phyloP scores from a whole-genome alignment of 1,284 basidiomycete species.

The Sporisorium graminicola region DNA sequence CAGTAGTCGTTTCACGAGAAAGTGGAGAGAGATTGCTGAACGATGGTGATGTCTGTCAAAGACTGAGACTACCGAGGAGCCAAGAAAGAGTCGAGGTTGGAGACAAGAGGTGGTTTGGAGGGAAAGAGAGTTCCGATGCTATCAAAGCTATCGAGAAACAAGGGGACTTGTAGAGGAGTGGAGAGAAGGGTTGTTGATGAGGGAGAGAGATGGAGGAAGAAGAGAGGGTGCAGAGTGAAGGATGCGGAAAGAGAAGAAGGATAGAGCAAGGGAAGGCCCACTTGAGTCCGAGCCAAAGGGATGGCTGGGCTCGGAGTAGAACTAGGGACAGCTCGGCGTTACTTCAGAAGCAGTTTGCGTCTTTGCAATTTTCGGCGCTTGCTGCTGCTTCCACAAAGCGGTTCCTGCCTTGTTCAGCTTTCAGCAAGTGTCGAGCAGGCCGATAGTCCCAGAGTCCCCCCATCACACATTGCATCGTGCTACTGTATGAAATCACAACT shows the following conservation, averaged over 20 bases:
- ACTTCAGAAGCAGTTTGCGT: conserved; percentile 7
- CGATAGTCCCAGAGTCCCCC: background rate
- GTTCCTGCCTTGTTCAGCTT: background rate
- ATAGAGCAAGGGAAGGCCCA: background rate
- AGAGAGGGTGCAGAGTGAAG: background rate
- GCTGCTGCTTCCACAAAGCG: background rate
- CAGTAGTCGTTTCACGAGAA: conserved; percentile 27
- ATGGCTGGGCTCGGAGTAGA: conserved; percentile 14
- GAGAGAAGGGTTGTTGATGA: conserved; percentile 9
- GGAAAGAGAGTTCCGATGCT: conserved; percentile 24
- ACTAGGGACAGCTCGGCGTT: conserved; percentile 22
- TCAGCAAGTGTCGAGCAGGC: background rate
- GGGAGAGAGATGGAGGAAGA: background rate
- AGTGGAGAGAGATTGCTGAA: conserved; percentile 17
- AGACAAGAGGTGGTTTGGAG: conserved; percentile 3
- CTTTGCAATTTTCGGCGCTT: background rate
- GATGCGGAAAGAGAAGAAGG: background rate
- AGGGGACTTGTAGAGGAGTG: conserved; percentile 2
- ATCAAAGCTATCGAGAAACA: conserved; percentile 42
- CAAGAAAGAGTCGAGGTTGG: background rate
- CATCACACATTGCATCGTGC: background rate
- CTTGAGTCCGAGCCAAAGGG: background rate
- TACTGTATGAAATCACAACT: background rate
- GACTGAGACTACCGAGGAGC: conserved; percentile 32
- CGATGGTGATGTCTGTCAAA: conserved; percentile 51